Evolutionary conservation across 164 flowering plant genomes (phyloP).

Genomic region (Vitis labrusca): DNA sequence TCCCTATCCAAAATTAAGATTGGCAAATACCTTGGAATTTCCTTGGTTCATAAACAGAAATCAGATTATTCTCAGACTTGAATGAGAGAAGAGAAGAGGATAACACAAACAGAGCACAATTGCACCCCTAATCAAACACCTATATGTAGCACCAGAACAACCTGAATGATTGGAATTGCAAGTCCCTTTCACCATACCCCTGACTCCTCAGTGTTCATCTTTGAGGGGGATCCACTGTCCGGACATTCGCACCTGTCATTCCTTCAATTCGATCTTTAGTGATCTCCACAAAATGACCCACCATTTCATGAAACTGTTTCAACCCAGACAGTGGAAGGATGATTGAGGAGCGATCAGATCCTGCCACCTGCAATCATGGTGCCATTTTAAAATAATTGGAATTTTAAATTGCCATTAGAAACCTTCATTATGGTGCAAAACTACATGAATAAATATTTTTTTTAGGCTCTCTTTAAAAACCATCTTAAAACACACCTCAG

Average conservation of each 20-base stretch:
- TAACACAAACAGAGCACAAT: slow-evolving; percentile 9
- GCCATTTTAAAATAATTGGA: not conserved
- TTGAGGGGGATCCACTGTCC: slow-evolving; percentile 83
- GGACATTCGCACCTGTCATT: slow-evolving; percentile 78
- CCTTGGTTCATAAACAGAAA: slow-evolving; percentile 19
- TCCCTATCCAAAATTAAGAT: slow-evolving; percentile 16
- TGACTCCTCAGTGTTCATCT: slow-evolving; percentile 40
- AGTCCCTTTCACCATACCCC: slow-evolving; percentile 9
- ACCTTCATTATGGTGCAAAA: not conserved
- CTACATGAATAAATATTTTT: not conserved
- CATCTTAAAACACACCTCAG: slow-evolving; percentile 55
- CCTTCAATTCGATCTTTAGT: slow-evolving; percentile 87
- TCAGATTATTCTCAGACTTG: slow-evolving; percentile 21
- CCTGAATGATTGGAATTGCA: slow-evolving; percentile 7
- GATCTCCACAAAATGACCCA: slow-evolving; percentile 92
- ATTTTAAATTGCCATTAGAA: not conserved
- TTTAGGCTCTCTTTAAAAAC: no score
- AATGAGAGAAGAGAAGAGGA: slow-evolving; percentile 15
- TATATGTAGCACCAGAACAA: slow-evolving; percentile 9
- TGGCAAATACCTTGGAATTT: slow-evolving; percentile 14
- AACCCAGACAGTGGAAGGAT: slow-evolving; percentile 92
- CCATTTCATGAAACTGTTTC: slow-evolving; percentile 85
- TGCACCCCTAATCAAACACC: slow-evolving; percentile 23
- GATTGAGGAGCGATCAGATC: slow-evolving; percentile 92
- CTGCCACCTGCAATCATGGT: slow-evolving; percentile 73